These are phyloP conservation scores for Kwoniella sp. DNA, from an alignment of 768 basidiomycete genomes.

Conservation along the genomic window DNA sequence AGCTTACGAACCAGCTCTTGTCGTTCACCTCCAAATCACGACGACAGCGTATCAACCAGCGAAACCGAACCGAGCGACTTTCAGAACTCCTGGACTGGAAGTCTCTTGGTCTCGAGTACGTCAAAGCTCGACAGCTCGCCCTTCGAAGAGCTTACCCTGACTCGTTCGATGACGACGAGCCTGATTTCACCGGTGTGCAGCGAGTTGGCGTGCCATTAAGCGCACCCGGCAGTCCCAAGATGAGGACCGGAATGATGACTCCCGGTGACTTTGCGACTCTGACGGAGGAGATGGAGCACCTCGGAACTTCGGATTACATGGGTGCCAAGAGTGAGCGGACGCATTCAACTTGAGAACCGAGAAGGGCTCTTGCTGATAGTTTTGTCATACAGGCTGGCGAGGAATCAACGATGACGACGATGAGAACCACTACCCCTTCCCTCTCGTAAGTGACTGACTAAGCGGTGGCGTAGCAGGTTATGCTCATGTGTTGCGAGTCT, in stretches of 20 bases:
- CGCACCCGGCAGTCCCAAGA: conserved; percentile 83
- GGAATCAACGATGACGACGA: conserved; percentile 72
- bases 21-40: conserved; percentile 63
- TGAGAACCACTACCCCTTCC: conserved; percentile 57
- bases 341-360: conserved; percentile 56
- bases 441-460: conserved; percentile 31
- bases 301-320: conserved; percentile 65
- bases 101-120: conserved; percentile 87
- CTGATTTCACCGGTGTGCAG: conserved; percentile 67
- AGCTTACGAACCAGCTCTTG: conserved; percentile 62
- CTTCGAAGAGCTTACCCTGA: conserved; percentile 93
- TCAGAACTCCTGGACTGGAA: conserved; percentile 97
- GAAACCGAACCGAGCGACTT: conserved; percentile 93
- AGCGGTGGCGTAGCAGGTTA: neutral
- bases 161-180: conserved; percentile 70
- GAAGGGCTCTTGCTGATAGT: conserved; percentile 30
- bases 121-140: conserved; percentile 89
- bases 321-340: conserved; percentile 71
- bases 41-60: conserved; percentile 97
- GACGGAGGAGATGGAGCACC: conserved; percentile 75
- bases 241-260: conserved; percentile 78
- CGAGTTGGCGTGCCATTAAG: conserved; percentile 67
- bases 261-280: conserved; percentile 60
- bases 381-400: conserved; percentile 51
- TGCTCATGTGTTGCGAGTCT: neutral